Base-by-base conservation (phyloP, 2,329 filamentous ascomycete genomes). In the Penicillium sp. region DNA sequence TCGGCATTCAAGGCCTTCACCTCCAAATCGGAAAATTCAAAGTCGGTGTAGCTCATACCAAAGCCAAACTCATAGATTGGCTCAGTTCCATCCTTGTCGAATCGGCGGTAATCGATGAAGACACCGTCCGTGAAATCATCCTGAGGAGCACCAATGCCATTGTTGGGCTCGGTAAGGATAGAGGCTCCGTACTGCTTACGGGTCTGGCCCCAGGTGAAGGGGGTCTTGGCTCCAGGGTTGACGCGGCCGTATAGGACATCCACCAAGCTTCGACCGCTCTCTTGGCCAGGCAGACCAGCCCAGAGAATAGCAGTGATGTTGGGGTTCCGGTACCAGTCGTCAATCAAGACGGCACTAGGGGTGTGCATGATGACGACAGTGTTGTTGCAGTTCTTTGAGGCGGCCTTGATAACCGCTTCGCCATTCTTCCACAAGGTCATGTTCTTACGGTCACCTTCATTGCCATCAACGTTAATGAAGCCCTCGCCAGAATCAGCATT, bases 321-420 rank as follows among this genome's bases (percentile, higher is more conserved):
- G 3, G 85, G 83, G 67, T 89, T 75, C 55, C 78, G 69, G 33
- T 79, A 74, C 77, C 78, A 81, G 48, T 91, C 85, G 13, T 87
- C 85, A 25, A 97, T 76, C 1, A 96, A 78, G 4, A 96, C 90
- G 1, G 93, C 86, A 0, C 92, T 92, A 3, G 88, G 85, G 1
- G 90, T 92, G 79, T 98, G 93, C 58, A 98, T 88, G 56, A 97
- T 86, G 16, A 98, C 91, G 58, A 98, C 89, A 13, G 92, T 96
- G 82, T 97, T 96, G 78, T 88, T 87, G 81, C 89, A 93, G 60
- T 86, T 72, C 8, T 86, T 81, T 1, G 91, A 87, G 11, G 96
- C 91, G 48, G 89, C 92, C 75, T 89, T 84, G 76, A 98, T 90
- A 54, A 98, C 78, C 0, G 83, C 81, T 53, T 98, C 92, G 42